A percentile compares a stretch with the other conserved stretches of the same genome.
These are phyloP conservation scores for Glycine soja DNA, from an alignment of 306 rosid genomes.

Conservation along the genomic window DNA sequence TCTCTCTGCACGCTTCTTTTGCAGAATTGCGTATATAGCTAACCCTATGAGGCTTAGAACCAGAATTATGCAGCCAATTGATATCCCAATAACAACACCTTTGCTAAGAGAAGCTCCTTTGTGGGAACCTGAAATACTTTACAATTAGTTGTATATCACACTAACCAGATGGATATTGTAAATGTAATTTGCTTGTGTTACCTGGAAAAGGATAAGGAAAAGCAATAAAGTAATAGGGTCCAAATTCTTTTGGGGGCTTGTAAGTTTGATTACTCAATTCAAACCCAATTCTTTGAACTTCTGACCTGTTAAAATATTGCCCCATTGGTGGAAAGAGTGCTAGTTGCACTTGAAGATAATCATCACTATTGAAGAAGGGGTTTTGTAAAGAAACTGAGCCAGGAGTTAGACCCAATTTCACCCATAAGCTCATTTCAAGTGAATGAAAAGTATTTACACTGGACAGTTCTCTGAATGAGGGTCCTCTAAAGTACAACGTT, in stretches of 20 bases:
- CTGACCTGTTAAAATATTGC: constrained; percentile 70
- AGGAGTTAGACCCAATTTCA: constrained; percentile 66
- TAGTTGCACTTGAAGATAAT: constrained; percentile 80
- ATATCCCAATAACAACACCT: constrained; percentile 63
- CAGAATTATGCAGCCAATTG: constrained; percentile 64
- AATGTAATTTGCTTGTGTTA: constrained; percentile 43
- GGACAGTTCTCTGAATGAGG: constrained; percentile 76
- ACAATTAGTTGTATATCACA: constrained; percentile 44
- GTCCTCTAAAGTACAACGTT: constrained; percentile 79
- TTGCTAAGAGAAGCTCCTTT: constrained; percentile 57
- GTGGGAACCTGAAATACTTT: constrained; percentile 55
- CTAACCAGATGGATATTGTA: constrained; percentile 1
- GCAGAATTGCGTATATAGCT: constrained; percentile 72
- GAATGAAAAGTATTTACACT: constrained; percentile 59
- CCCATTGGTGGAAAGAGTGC: constrained; percentile 84
- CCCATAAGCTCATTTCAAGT: constrained; percentile 82
- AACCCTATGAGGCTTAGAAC: constrained; percentile 72
- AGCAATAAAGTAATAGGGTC: constrained; percentile 82
- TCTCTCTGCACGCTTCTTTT: constrained; percentile 93
- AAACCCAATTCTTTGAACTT: constrained; percentile 84
- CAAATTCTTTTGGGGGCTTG: constrained; percentile 81
- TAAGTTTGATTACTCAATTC: constrained; percentile 79
- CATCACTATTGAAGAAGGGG: constrained; percentile 77
- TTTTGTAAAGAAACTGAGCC: constrained; percentile 85
- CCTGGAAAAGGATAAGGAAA: constrained; percentile 78